These are phyloP conservation scores for Termitomyces sp. DNA, from an alignment of 768 basidiomycete genomes.

Conservation along the genomic window DNA sequence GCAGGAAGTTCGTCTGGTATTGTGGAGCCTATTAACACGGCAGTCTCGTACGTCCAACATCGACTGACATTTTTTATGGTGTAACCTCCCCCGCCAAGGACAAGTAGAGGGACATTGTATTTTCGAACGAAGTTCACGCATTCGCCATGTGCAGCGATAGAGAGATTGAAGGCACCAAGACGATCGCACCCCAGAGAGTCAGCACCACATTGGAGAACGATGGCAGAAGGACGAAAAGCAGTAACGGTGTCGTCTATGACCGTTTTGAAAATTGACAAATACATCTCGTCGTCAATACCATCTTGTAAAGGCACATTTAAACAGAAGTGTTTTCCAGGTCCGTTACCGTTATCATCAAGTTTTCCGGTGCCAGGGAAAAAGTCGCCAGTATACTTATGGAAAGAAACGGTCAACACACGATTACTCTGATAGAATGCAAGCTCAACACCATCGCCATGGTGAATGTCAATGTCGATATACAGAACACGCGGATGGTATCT, in stretches of 20 bases:
- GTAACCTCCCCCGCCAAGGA: conserved; percentile 95
- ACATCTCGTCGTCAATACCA: conserved; percentile 97
- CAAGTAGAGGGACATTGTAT: conserved; percentile 85
- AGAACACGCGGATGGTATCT: conserved; percentile 92
- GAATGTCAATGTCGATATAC: conserved; percentile 99
- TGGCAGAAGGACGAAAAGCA: conserved; percentile 81
- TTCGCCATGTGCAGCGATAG: conserved; percentile 96
- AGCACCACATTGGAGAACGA: conserved; percentile 96
- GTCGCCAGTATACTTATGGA: conserved; percentile 98
- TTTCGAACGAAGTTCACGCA: conserved; percentile 96
- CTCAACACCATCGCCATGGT: conserved; percentile 98
- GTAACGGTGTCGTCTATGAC: conserved; percentile 93
- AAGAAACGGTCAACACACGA: conserved; percentile 98
- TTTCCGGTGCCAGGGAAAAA: conserved; percentile 99
- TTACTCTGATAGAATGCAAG: conserved; percentile 97
- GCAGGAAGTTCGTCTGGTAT: conserved; percentile 84
- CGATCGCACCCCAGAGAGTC: conserved; percentile 94
- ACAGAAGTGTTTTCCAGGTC: conserved; percentile 90
- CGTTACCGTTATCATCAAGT: conserved; percentile 85
- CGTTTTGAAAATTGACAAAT: conserved; percentile 90
- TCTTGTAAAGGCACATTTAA: conserved; percentile 94
- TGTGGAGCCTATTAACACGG: conserved; percentile 77
- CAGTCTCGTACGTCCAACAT: conserved; percentile 99
- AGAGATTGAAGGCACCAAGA: conserved; percentile 94
- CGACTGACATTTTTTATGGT: conserved; percentile 95